Base-by-base conservation (phyloP, 1,139 yeast species). In the Yamadazyma jaroonii region DNA sequence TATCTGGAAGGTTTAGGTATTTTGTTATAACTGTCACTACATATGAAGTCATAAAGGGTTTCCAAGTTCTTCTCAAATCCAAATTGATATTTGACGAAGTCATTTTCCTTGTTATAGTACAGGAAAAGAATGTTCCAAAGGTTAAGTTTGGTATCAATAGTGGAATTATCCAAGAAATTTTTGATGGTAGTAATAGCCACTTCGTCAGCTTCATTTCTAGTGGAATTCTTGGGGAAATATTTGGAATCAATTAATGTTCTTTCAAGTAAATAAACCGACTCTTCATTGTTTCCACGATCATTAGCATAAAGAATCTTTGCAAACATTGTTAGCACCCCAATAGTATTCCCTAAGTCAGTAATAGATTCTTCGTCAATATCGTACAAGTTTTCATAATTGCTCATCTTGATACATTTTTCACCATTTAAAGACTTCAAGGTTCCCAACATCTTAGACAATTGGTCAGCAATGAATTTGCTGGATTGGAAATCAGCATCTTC, bases 91-190 rank as follows among this genome's bases (percentile, higher is more conserved):
- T 70, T 66, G 0, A 48, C 49, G 10, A 64, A 41, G 32, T 77
- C 65, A 0, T 67, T 59, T 4, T 62, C 57, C 9, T 61, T 64
- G 7, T 67, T 60, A 49, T 86, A 88, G 39, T 77, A 77, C 45
- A 76, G 78, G 30, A 87, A 70, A 12, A 92, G 63, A 17, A 86
- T 70, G 32, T 78, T 77, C 97, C 97, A 90, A 3, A 92, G 62
- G 40, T 80, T 80, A 27, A 88, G 62, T 39, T 76, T 78, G 59
- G 89, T 73, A 27, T 80, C 83, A 14, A 84, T 66, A 0, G 92
- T 77, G 0, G 95, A 80, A 10, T 66, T 65, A 2, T 65, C 62
- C 14, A 92, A 65, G 49, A 88, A 88, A 12, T 63, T 57, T 20
- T 71, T 66, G 54, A 87, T 79, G 3, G 88, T 78, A 2, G 37